Evolutionary conservation across 768 basidiomycete genomes (phyloP).

Genomic region (Leccinum barrowsii): DNA sequence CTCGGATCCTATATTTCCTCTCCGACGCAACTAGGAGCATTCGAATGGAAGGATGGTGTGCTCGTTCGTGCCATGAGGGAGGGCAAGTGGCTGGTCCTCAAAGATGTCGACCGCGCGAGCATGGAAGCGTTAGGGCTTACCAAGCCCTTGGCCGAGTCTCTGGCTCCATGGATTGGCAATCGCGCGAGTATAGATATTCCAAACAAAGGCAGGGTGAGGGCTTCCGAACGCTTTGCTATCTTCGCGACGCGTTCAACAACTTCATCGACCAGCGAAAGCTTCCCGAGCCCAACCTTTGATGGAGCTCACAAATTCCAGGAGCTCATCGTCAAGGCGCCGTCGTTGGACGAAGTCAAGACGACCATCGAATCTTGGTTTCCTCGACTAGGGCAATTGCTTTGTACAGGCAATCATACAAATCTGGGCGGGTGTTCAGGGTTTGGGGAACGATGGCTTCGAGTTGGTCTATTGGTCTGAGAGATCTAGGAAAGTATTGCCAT

Average conservation of each 20-base stretch:
- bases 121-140: slow-evolving; percentile 86
- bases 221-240: slow-evolving; percentile 75
- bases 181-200: slow-evolving; percentile 69
- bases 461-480: slow-evolving; percentile 68
- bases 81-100: slow-evolving; percentile 89
- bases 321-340: slow-evolving; percentile 58
- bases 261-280: slow-evolving; percentile 43
- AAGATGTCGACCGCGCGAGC: slow-evolving; percentile 89
- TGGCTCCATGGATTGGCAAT: slow-evolving; percentile 67
- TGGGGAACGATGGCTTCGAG: slow-evolving; percentile 51
- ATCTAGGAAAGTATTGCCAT: slow-evolving; percentile 79
- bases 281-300: slow-evolving; percentile 68
- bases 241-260: slow-evolving; percentile 82
- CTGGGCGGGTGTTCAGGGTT: slow-evolving; percentile 59
- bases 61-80: slow-evolving; percentile 84
- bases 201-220: slow-evolving; percentile 68
- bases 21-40: slow-evolving; percentile 73
- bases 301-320: slow-evolving; percentile 84
- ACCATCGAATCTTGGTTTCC: slow-evolving; percentile 72
- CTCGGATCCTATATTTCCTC: slow-evolving; percentile 94
- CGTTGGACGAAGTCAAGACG: slow-evolving; percentile 57
- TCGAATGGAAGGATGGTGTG: slow-evolving; percentile 96
- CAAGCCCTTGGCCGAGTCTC: slow-evolving; percentile 77
- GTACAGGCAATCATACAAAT: slow-evolving; percentile 54
- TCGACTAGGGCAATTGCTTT: slow-evolving; percentile 47